Evolutionary conservation across 2,329 filamentous ascomycete species (phyloP).

Genomic region (Coniochaeta sp.): DNA sequence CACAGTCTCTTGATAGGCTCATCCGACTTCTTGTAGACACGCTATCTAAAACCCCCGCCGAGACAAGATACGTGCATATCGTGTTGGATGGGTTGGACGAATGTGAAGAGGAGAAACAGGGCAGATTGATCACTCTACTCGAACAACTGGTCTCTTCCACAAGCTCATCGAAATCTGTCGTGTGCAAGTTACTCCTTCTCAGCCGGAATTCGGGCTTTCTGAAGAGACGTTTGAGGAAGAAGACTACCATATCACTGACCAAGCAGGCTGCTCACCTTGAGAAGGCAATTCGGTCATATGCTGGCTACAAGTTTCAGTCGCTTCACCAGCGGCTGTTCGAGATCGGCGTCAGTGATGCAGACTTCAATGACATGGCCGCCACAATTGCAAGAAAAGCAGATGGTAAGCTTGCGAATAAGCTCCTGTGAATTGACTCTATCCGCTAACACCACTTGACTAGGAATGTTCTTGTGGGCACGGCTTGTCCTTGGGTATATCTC

Average conservation of each 20-base stretch:
- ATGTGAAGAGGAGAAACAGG: conserved; percentile 9
- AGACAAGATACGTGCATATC: conserved; percentile 14
- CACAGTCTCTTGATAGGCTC: conserved; percentile 15
- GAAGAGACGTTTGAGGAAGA: conserved; percentile 9
- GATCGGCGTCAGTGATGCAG: conserved; percentile 8
- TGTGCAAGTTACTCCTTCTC: conserved; percentile 20
- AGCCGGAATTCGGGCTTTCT: conserved; percentile 12
- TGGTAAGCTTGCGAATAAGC: conserved; percentile 10
- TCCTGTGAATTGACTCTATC: not conserved
- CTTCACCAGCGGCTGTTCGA: conserved; percentile 9
- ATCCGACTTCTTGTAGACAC: conserved; percentile 7
- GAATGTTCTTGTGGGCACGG: conserved; percentile 29
- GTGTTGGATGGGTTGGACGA: conserved; percentile 22
- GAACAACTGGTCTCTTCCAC: conserved; percentile 7
- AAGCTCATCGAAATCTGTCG: conserved; percentile 2
- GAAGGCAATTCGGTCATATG: conserved; percentile 14
- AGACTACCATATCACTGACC: conserved; percentile 14
- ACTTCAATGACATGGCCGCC: conserved; percentile 11
- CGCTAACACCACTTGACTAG: conserved; percentile 9
- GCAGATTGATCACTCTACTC: conserved; percentile 7
- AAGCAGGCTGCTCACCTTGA: conserved; percentile 15
- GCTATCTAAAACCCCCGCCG: conserved; percentile 5
- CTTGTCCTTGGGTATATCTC: conserved; percentile 25
- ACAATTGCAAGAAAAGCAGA: conserved; percentile 17
- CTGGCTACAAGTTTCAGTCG: conserved; percentile 5